Conservation (phyloP, 2,329 filamentous ascomycete genomes). For the Alternaria consortialis region DNA sequence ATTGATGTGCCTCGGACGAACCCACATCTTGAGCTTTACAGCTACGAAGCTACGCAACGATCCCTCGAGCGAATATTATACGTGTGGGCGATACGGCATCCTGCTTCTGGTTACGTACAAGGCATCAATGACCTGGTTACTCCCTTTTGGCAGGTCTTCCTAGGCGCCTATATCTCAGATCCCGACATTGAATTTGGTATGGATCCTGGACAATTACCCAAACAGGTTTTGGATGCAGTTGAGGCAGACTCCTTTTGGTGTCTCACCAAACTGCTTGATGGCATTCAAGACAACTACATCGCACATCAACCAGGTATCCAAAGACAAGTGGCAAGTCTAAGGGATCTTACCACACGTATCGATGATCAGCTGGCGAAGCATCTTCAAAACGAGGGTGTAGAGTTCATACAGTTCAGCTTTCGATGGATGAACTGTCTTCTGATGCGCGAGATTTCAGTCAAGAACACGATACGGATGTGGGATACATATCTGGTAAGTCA, state of each 20-base stretch:
- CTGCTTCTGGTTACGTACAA: slow-evolving; percentile 96
- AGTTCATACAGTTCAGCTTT: slow-evolving; percentile 99
- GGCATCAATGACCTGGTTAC: slow-evolving; percentile 98
- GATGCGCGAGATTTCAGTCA: slow-evolving; percentile 96
- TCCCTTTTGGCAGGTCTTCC: slow-evolving; percentile 97
- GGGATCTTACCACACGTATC: slow-evolving; percentile 90
- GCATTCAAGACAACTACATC: slow-evolving; percentile 99
- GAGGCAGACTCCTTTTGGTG: slow-evolving; percentile 99
- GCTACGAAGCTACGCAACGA: slow-evolving; percentile 93
- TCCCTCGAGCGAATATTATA: slow-evolving; percentile 95
- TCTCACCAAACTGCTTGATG: slow-evolving; percentile 95
- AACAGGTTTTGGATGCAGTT: slow-evolving; percentile 90
- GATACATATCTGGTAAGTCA: slow-evolving; percentile 91
- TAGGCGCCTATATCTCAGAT: slow-evolving; percentile 94
- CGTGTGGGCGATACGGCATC: slow-evolving; percentile 96
- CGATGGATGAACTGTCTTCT: slow-evolving; percentile 99
- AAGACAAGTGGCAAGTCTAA: slow-evolving; percentile 85
- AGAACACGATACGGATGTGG: slow-evolving; percentile 99
- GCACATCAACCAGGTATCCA: slow-evolving; percentile 97
- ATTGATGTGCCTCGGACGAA: slow-evolving; percentile 97
- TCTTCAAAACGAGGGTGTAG: slow-evolving; percentile 87
- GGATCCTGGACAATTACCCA: slow-evolving; percentile 94
- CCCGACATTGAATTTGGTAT: slow-evolving; percentile 91
- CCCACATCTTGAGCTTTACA: slow-evolving; percentile 92
- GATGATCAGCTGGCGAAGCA: slow-evolving; percentile 86